Evolutionary conservation across 208 protist species (phyloP).

Genomic region (Leishmania major): DNA sequence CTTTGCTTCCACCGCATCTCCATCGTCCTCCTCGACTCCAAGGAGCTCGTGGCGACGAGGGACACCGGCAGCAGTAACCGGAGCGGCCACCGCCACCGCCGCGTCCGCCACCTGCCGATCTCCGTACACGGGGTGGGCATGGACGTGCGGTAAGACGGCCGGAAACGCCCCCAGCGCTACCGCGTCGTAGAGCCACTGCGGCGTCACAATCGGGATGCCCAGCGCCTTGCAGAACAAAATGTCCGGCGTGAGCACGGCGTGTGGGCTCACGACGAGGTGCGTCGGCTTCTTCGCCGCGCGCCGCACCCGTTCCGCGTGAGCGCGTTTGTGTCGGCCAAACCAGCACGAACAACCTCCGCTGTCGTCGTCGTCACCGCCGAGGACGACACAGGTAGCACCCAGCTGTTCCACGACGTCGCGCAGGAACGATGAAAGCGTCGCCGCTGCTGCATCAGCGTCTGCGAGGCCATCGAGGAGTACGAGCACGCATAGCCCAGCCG

Average conservation of each 20-base stretch:
- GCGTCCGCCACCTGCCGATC: not conserved
- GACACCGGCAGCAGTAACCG: not conserved
- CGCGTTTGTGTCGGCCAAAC: slow-evolving; percentile 6
- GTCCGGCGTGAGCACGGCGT: slow-evolving; percentile 45
- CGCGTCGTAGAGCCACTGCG: slow-evolving; percentile 77
- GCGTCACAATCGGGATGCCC: slow-evolving; percentile 61
- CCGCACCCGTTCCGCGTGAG: not conserved
- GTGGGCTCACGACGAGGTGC: slow-evolving; percentile 31
- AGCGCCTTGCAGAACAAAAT: slow-evolving; percentile 61
- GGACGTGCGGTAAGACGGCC: slow-evolving; percentile 28
- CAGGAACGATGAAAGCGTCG: slow-evolving; percentile 21
- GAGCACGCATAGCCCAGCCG: slow-evolving; percentile 14
- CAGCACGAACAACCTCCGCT: slow-evolving; percentile 3
- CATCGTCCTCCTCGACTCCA: slow-evolving; percentile 9
- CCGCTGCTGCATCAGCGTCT: not conserved
- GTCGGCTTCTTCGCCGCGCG: slow-evolving; percentile 15
- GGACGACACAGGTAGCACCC: slow-evolving; percentile 32
- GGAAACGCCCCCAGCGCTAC: slow-evolving; percentile 58
- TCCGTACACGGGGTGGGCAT: slow-evolving; percentile 43
- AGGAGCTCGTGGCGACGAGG: not conserved
- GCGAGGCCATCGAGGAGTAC: slow-evolving; percentile 17
- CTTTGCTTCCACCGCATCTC: not conserved
- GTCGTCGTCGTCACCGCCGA: not conserved
- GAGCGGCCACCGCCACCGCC: not conserved
- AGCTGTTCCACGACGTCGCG: slow-evolving; percentile 69